Evolutionary conservation across 2,329 filamentous ascomycete genomes (phyloP).

Genomic region (Alternaria gansuensis): DNA sequence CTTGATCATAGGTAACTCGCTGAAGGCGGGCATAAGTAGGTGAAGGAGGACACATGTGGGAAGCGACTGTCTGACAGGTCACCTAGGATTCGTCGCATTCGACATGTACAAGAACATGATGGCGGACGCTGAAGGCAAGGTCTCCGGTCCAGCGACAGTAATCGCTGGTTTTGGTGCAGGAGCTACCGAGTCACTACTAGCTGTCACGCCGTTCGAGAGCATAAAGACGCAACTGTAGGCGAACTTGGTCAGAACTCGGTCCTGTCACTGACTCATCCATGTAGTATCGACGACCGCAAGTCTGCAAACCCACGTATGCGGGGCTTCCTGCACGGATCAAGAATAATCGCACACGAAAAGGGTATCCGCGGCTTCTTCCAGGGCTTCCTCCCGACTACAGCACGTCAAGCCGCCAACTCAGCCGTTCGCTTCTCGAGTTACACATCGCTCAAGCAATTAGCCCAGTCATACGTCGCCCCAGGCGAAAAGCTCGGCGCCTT

Average conservation of each 20-base stretch:
- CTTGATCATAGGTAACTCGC: slow-evolving; percentile 92
- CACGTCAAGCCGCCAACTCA: slow-evolving; percentile 92
- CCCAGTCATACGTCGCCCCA: slow-evolving; percentile 88
- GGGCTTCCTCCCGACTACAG: slow-evolving; percentile 93
- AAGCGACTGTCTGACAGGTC: slow-evolving; percentile 13
- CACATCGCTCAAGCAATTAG: slow-evolving; percentile 87
- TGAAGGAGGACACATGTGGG: slow-evolving; percentile 27
- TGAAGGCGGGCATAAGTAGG: slow-evolving; percentile 93
- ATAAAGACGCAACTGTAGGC: slow-evolving; percentile 89
- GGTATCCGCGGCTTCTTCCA: slow-evolving; percentile 95
- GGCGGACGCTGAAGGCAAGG: slow-evolving; percentile 82
- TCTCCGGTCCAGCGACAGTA: slow-evolving; percentile 89
- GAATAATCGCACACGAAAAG: slow-evolving; percentile 85
- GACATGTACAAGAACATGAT: slow-evolving; percentile 90
- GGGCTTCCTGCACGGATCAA: slow-evolving; percentile 90
- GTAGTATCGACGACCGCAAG: slow-evolving; percentile 93
- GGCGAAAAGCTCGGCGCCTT: slow-evolving; percentile 91
- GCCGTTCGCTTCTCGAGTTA: slow-evolving; percentile 92
- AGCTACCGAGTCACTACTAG: slow-evolving; percentile 89
- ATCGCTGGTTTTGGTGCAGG: slow-evolving; percentile 94
- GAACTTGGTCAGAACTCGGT: slow-evolving; percentile 8
- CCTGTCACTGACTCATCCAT: slow-evolving; percentile 4
- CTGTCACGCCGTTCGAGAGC: slow-evolving; percentile 95
- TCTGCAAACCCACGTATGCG: slow-evolving; percentile 82
- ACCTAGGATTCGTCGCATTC: slow-evolving; percentile 86